A percentile compares a stretch with the other conserved stretches of the same genome.
Evolutionary conservation across 2,329 filamentous ascomycete genomes (phyloP).

Genomic region (Waltergamsia citrina): DNA sequence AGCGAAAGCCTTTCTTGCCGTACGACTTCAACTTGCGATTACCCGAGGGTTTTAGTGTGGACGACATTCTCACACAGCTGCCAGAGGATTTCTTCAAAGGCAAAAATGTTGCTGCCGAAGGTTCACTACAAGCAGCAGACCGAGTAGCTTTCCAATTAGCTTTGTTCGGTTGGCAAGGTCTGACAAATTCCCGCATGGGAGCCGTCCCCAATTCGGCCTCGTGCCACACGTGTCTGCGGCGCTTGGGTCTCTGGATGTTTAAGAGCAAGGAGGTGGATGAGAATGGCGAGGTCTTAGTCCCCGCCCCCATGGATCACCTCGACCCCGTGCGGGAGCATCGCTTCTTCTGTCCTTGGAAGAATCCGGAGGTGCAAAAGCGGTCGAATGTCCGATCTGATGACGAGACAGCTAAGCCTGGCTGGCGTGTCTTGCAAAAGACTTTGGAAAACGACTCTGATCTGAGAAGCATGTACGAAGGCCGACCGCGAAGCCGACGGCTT

Average conservation of each 20-base stretch:
- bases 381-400: slow-evolving; percentile 19
- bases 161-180: slow-evolving; percentile 68
- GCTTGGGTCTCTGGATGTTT: slow-evolving; percentile 91
- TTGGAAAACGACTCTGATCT: slow-evolving; percentile 50
- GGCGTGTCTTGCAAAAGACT: slow-evolving; percentile 44
- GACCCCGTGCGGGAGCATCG: slow-evolving; percentile 66
- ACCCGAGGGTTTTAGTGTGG: slow-evolving; percentile 40
- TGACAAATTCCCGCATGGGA: slow-evolving; percentile 42
- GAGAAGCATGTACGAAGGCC: slow-evolving; percentile 22
- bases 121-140: slow-evolving; percentile 31
- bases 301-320: slow-evolving; percentile 55
- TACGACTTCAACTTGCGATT: slow-evolving; percentile 53
- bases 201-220: slow-evolving; percentile 63
- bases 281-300: slow-evolving; percentile 40
- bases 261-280: slow-evolving; percentile 59
- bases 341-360: slow-evolving; percentile 78
- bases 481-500: neutral
- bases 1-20: slow-evolving; percentile 44
- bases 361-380: slow-evolving; percentile 47
- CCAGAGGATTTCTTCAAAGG: slow-evolving; percentile 41
- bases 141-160: slow-evolving; percentile 59
- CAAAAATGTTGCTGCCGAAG: slow-evolving; percentile 8
- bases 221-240: slow-evolving; percentile 79
- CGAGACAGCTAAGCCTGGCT: slow-evolving; percentile 34
- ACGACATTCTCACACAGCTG: slow-evolving; percentile 38